Base-by-base conservation (phyloP, 768 basidiomycete genomes). In the Neoboletus magnificus region DNA sequence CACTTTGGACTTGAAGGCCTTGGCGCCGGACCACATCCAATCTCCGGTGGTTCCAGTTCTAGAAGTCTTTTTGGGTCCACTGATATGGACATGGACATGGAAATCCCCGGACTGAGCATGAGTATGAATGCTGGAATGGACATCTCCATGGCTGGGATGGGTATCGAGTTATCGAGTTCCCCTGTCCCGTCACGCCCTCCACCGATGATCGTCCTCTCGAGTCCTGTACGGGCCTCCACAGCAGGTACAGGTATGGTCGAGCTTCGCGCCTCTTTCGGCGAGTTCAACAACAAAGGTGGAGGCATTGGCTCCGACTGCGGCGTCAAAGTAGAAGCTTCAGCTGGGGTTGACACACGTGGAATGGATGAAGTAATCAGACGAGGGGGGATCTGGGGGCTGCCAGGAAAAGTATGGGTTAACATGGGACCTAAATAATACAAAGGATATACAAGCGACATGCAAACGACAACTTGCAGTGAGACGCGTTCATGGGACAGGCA, bases 361-460 rank as follows among this genome's bases (percentile, higher is more conserved):
- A 71, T 91, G 64, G 89, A 89, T 61, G 89, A 92, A 65, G 76
- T 83, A 36, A 81, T 83, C 58, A 77, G 91, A 45, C 77, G 91
- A 16, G 90, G 90, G 4, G 89, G 90, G 7, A 72, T 80, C 10
- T 77, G 89, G 52, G 83, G 87, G 5, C 65, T 92, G 50, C 76
- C 87, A 39, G 90, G 89, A 20, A 77, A 84, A 54, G 75, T 90
- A 32, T 92, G 80, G 80, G 48, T 51, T 30, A 59, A 54, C 32
- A 59, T 42, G 52, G 59, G 63, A 32, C 49, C 47, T 39, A 61
- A 37, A 40, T 65, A 23, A 53, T 49, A 61, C 55, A 58, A 13
- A 13, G 10, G 20, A 43, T 48, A 35, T 30, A 45, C 10, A 23
- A 15, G 16, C 1, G 30, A 48, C 39, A 40, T 32, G 29, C 52